Conservation (phyloP, 352 stramenopile species). For the Thalassiosira delicatula region DNA sequence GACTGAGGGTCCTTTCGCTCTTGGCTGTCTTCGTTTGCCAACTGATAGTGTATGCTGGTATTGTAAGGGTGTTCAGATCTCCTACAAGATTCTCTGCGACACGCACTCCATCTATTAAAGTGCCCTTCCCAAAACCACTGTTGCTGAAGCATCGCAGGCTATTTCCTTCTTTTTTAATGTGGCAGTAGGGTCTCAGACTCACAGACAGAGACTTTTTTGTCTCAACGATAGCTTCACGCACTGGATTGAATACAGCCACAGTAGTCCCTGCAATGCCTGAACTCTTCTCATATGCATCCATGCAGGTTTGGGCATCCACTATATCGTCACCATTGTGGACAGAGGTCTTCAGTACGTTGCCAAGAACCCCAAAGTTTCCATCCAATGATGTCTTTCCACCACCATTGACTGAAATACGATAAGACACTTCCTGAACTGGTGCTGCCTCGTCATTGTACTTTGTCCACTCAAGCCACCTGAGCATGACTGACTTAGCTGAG, state of each 20-base stretch:
- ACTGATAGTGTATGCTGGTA: not conserved
- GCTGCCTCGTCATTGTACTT: not conserved
- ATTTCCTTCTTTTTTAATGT: no score
- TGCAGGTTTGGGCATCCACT: not conserved
- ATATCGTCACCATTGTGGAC: constrained; percentile 4
- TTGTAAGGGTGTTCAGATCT: no score
- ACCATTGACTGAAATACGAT: constrained; percentile 10
- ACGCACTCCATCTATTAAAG: no score
- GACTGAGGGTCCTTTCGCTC: not conserved
- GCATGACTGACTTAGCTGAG: not conserved
- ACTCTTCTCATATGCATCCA: not conserved
- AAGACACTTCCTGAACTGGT: constrained; percentile 4
- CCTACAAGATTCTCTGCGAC: no score
- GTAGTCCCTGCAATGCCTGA: not conserved
- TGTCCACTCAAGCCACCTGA: not conserved
- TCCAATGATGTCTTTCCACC: constrained; percentile 20
- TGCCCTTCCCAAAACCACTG: no score
- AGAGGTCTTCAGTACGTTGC: not conserved
- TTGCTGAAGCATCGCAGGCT: no score
- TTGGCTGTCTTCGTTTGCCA: not conserved
- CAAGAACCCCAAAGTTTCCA: constrained; percentile 5
- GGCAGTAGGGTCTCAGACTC: no score
- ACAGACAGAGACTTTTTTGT: no score
- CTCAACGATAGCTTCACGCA: not conserved
- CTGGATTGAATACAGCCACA: not conserved